Base-by-base conservation (phyloP, 108 stramenopile genomes). In the Pseudonitzschia delicatissima region DNA sequence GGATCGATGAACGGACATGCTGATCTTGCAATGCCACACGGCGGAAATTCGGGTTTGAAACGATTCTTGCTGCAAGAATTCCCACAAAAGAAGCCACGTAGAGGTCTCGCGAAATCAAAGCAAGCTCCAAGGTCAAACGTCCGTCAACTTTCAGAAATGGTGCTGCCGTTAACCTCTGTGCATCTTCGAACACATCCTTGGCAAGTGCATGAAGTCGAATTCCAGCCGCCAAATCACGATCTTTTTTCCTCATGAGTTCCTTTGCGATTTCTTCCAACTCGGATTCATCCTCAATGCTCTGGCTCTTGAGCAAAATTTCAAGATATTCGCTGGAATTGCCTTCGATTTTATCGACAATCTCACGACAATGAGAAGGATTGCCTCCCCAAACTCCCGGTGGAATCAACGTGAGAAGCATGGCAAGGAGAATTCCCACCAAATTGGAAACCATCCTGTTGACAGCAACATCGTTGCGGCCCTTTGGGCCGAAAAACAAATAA, bases 311-410 rank as follows among this genome's bases (percentile, higher is more conserved):
- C n/a, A n/a, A n/a, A n/a, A n/a, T n/a, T n/a, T n/a, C n/a, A n/a
- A n/a, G n/a, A n/a, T n/a, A n/a, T n/a, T n/a, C n/a, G n/a, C n/a
- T n/a, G n/a, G n/a, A n/a, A n/a, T n/a, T n/a, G n/a, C n/a, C n/a
- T n/a, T n/a, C n/a, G n/a, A n/a, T n/a, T n/a, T n/a, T n/a, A n/a
- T n/a, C 21, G 20, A 48, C 47, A 9, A 48, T 48, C 21, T 9
- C 7, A 4, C 9, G 53, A 60, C 66, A 67, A 31, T 67, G 66
- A 18, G 3, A 4, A 9, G 66, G 66, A 58, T 55, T 15, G 9
- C 66, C 66, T 26, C 66, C 66, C 66, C 52, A 55, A 25, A 37
- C 28, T 3, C 29, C 52, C 12, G 51, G 66, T 27, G 66, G 66
- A 4, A 67, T 4, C 15, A 67, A 0, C 5, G 53, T 52, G 5